These are phyloP conservation scores for Cytidiella melzeri DNA, from an alignment of 768 basidiomycete species.

Conservation along the genomic window DNA sequence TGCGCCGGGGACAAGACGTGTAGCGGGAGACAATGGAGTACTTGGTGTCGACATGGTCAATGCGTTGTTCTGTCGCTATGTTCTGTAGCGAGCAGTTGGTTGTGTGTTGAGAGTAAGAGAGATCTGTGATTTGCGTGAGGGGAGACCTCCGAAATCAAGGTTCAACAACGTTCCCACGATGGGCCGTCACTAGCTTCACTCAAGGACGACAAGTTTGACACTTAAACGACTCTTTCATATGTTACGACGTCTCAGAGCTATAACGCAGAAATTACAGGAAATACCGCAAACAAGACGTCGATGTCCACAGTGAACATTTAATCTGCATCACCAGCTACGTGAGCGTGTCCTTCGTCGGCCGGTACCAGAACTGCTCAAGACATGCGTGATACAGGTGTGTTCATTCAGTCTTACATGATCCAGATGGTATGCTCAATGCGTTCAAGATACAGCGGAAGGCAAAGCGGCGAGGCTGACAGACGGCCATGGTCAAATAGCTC, in stretches of 20 bases:
- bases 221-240: background rate
- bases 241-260: background rate
- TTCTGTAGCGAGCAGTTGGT: too few relatives aligned
- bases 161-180: background rate
- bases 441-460: too few relatives aligned
- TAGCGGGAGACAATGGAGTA: slow-evolving; percentile 19
- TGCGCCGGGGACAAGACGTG: slow-evolving; percentile 71
- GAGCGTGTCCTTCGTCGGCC: background rate
- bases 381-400: background rate
- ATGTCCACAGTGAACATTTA: background rate
- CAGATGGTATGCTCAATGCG: background rate
- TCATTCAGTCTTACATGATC: background rate
- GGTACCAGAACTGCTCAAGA: too few relatives aligned
- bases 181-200: background rate
- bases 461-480: background rate
- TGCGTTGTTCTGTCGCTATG: too few relatives aligned
- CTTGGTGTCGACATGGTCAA: slow-evolving; percentile 28
- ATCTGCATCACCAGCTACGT: background rate
- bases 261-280: background rate
- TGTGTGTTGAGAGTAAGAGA: background rate
- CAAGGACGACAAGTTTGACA: background rate
- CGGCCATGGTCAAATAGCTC: background rate
- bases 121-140: background rate
- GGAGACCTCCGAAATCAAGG: background rate
- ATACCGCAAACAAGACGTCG: background rate